phyloP scores from a whole-genome alignment of 2,329 filamentous ascomycete genomes.

The Zymoseptoria pseudotritici region DNA sequence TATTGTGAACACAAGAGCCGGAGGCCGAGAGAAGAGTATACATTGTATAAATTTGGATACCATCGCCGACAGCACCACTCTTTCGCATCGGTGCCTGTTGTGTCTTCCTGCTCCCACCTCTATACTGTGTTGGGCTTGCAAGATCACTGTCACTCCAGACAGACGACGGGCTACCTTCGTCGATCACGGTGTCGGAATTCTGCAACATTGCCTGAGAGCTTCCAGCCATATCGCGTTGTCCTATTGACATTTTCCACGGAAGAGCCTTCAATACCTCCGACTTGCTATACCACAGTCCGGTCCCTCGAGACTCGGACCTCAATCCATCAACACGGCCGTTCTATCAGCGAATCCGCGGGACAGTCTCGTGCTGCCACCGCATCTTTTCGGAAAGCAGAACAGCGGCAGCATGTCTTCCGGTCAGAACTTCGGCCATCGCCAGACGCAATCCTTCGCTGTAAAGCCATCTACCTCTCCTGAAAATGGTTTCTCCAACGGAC shows the following conservation, averaged over 20 bases:
- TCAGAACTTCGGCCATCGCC: conserved; percentile 45
- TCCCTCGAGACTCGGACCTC: conserved; percentile 16
- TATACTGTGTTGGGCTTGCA: background rate
- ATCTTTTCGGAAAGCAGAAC: conserved; percentile 87
- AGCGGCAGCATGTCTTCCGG: conserved; percentile 59
- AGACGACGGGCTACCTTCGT: background rate
- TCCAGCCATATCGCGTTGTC: no score
- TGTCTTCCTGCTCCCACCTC: background rate
- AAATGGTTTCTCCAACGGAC: conserved; percentile 86
- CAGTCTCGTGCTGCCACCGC: conserved; percentile 74
- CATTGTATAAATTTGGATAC: background rate
- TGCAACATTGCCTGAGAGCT: background rate
- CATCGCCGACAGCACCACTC: background rate
- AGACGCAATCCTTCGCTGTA: conserved; percentile 56
- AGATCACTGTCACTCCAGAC: background rate
- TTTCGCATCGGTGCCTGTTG: background rate
- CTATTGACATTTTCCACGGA: background rate
- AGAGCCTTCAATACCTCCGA: background rate
- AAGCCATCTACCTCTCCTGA: conserved; percentile 69
- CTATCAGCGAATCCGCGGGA: conserved; percentile 71
- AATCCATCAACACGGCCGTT: conserved; percentile 65
- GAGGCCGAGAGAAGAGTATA: background rate
- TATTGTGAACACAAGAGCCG: background rate
- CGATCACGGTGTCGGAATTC: background rate
- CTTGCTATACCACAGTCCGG: conserved; percentile 10